Evolutionary conservation across 129 eudicot species (phyloP), one percentile per base, ranked within the genome.

Genomic region (Pulicaria dysenterica): DNA sequence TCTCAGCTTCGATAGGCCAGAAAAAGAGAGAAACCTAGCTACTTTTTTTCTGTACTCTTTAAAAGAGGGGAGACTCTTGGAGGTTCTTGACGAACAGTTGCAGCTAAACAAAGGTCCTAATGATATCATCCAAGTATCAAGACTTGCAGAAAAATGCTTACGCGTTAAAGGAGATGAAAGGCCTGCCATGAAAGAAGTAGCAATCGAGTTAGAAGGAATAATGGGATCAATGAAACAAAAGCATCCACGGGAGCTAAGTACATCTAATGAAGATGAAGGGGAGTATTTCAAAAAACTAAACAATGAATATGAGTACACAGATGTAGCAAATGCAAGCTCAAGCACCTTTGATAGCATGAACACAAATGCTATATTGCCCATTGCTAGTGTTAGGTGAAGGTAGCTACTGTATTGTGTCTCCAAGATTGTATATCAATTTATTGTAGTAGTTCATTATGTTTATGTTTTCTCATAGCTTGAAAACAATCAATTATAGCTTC

Each of bases 181-280:
- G 68, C 84, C 84, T 1, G 69, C 55, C 34, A 80, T 80, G 84
- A 80, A 80, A 10, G 84, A 80, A 69, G 80, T 74, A 38, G 84
- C 80, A 14, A 69, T 44, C 10, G 80, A 80, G 67, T 54, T 80
- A 3, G 77, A 70, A 63, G 77, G 84, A 51, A 44, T 80, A 74
- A 42, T 74, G 41, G 56, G 63, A 42, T 44, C 68, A 12, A 73
- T 58, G 75, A 3, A 73, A 61, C 71, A 65, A 17, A 73, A 73
- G 70, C 83, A 79, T 79, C 83, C 79, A 41, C 73, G 83, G 83
- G 75, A 57, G 54, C 47, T 58, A 46, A 59, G 44, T 57, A 11
- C 6, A 14, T 17, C 15, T 12, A 73, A 59, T 10, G 58, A 58
- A 55, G 59, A 79, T 17, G 83, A 80, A 48, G 49, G 16, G 8